Conservation (phyloP, 352 stramenopile species). For the Thalassiosira pacifica region DNA sequence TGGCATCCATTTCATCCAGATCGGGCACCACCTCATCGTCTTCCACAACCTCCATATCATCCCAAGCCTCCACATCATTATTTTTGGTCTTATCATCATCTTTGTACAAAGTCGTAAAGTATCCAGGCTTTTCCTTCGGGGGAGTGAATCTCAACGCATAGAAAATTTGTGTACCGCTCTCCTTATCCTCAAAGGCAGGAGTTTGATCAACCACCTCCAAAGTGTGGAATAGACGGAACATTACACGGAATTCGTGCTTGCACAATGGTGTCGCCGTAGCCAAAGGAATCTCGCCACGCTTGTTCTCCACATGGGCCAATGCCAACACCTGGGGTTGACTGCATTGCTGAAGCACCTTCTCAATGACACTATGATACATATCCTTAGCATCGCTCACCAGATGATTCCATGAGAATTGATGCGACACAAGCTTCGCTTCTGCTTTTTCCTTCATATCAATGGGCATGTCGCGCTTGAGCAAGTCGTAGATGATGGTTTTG, state of each 20-base stretch:
- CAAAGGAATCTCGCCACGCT: slow-evolving; percentile 84
- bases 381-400: slow-evolving; percentile 84
- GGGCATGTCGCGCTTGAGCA: slow-evolving; percentile 85
- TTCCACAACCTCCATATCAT: slow-evolving; percentile 62
- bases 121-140: slow-evolving; percentile 67
- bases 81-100: slow-evolving; percentile 76
- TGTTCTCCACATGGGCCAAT: slow-evolving; percentile 83
- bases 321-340: slow-evolving; percentile 85
- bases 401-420: slow-evolving; percentile 88
- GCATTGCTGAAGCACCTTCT: slow-evolving; percentile 84
- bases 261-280: slow-evolving; percentile 83
- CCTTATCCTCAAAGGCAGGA: slow-evolving; percentile 80
- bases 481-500: slow-evolving; percentile 84
- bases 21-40: slow-evolving; percentile 40
- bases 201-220: slow-evolving; percentile 85
- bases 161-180: slow-evolving; percentile 87
- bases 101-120: slow-evolving; percentile 81
- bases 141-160: slow-evolving; percentile 84
- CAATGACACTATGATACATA: slow-evolving; percentile 84
- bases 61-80: slow-evolving; percentile 83
- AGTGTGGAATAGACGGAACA: slow-evolving; percentile 87
- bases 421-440: slow-evolving; percentile 75
- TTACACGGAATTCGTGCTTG: slow-evolving; percentile 87
- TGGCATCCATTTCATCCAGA: slow-evolving; percentile 35
- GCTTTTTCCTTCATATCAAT: slow-evolving; percentile 86